Percentiles rank a stretch among this genome's conserved stretches.
These are phyloP conservation scores for Strigomonas culicis DNA, from an alignment of 208 protist genomes.

Conservation along the genomic window DNA sequence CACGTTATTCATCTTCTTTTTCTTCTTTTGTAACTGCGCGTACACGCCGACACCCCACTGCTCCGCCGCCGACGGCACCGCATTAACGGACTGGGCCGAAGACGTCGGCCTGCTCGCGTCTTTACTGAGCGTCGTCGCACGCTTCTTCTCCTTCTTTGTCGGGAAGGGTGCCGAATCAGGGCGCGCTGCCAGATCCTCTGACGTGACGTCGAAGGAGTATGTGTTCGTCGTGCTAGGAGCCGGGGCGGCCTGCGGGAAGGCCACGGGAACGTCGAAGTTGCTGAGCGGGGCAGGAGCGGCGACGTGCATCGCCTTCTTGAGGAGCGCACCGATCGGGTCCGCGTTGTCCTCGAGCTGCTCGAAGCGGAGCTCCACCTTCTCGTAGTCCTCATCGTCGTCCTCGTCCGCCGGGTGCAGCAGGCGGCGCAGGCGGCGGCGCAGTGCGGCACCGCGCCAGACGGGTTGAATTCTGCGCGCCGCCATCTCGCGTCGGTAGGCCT, in stretches of 20 bases:
- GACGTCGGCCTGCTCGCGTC: background rate
- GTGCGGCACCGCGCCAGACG: slow-evolving; percentile 73
- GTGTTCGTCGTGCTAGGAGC: background rate
- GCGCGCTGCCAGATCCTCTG: background rate
- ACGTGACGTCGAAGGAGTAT: background rate
- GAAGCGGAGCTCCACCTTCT: slow-evolving; percentile 41
- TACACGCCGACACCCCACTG: slow-evolving; percentile 59
- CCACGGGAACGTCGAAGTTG: slow-evolving; percentile 21
- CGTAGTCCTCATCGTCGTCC: slow-evolving; percentile 50
- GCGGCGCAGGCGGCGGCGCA: slow-evolving; percentile 63
- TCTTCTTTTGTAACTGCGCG: slow-evolving; percentile 58
- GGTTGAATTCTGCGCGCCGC: slow-evolving; percentile 76
- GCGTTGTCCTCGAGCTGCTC: slow-evolving; percentile 15
- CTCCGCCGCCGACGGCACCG: slow-evolving; percentile 13
- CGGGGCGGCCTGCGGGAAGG: background rate
- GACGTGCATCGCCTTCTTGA: slow-evolving; percentile 45
- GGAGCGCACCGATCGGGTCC: slow-evolving; percentile 18
- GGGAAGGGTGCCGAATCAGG: background rate
- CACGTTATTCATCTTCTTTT: slow-evolving; percentile 58
- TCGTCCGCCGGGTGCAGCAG: slow-evolving; percentile 31
- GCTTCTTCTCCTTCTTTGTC: background rate
- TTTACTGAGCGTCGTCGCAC: background rate
- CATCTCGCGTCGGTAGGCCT: slow-evolving; percentile 32
- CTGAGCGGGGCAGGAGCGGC: background rate
- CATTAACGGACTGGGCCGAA: background rate